Evolutionary conservation across 768 basidiomycete species (phyloP), one percentile per base, ranked within the genome.

Genomic region (Cantharellus anzutake): DNA sequence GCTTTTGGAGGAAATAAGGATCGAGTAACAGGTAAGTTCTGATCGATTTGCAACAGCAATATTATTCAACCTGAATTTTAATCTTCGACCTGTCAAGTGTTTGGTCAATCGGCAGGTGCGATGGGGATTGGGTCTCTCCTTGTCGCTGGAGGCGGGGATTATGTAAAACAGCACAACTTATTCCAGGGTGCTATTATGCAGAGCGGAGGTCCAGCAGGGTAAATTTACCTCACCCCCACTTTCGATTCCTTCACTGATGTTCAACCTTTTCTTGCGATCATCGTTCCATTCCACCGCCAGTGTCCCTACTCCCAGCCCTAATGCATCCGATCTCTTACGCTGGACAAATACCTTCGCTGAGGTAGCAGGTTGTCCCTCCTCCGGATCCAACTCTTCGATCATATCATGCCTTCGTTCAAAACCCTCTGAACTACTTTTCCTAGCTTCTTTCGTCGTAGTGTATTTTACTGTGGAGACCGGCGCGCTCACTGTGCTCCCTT

Each of bases 1-100:
- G 35, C 5, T 16, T 60, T 60, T 48, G 60, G 60, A 7, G 60
- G 60, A 4, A 59, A 60, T 48, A 42, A 35, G 16, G 11, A n/a
- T 11, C 7, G 38, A 37, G 52, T 55, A 7, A 55, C 52, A 7
- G 52, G 52, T 55, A 55, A 0, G 52, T 11, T 37, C 11, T 11
- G 7, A 29, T 11, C 44, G 11, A 11, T 11, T 11, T 48, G 44
- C 11, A 48, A 29, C 29, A 7, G 35, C 7, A 11, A 37, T 11
- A 7, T 55, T 55, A 14, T 11, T 37, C 1, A 11, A 11, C 1
- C 35, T 55, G 52, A 55, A 7, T 0, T 7, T 37, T 37, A 7
- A 11, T 11, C 38, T 11, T 7, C 52, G 52, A 7, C 52, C 44
- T 29, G 29, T 11, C 11, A 11, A 55, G 52, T 55, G 7, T 55